These are phyloP conservation scores for Pythium myriotylum DNA, from an alignment of 352 stramenopile species.

Conservation along the genomic window DNA sequence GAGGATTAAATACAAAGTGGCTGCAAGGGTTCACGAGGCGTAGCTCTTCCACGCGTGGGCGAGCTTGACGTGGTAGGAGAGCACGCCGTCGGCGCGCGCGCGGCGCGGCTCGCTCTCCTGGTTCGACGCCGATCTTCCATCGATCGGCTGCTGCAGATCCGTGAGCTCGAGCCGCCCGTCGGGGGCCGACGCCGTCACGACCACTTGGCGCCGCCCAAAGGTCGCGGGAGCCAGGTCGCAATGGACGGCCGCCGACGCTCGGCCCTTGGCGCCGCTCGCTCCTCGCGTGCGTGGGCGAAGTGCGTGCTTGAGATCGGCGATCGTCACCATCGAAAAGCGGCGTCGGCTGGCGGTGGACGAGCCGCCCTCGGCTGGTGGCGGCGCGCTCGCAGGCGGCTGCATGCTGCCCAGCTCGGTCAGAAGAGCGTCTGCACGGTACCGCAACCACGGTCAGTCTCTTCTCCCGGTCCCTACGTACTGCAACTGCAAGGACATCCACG, in stretches of 20 bases:
- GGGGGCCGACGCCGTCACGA: slow-evolving; percentile 2
- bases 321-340: slow-evolving; percentile 54
- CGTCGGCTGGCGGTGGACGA: slow-evolving; percentile 3
- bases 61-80: slow-evolving; percentile 66
- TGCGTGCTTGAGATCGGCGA: slow-evolving; percentile 45
- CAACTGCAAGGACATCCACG: background rate
- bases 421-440: slow-evolving; percentile 12
- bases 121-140: slow-evolving; percentile 19
- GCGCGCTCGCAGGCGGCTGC: slow-evolving; percentile 5
- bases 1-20: slow-evolving; percentile 3
- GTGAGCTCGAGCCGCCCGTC: slow-evolving; percentile 28
- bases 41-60: slow-evolving; percentile 51
- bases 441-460: background rate
- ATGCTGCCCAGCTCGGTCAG: slow-evolving; percentile 11
- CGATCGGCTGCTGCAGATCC: slow-evolving; percentile 14
- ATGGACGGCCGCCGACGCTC: slow-evolving; percentile 33
- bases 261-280: background rate
- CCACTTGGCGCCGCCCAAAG: slow-evolving; percentile 13
- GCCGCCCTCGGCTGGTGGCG: background rate
- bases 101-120: slow-evolving; percentile 4
- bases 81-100: slow-evolving; percentile 33
- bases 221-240: slow-evolving; percentile 32
- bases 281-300: slow-evolving; percentile 31
- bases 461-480: background rate
- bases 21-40: slow-evolving; percentile 26